phyloP scores from a whole-genome alignment of 2,329 filamentous ascomycete genomes.

The Myriosclerotinia scirpicola region DNA sequence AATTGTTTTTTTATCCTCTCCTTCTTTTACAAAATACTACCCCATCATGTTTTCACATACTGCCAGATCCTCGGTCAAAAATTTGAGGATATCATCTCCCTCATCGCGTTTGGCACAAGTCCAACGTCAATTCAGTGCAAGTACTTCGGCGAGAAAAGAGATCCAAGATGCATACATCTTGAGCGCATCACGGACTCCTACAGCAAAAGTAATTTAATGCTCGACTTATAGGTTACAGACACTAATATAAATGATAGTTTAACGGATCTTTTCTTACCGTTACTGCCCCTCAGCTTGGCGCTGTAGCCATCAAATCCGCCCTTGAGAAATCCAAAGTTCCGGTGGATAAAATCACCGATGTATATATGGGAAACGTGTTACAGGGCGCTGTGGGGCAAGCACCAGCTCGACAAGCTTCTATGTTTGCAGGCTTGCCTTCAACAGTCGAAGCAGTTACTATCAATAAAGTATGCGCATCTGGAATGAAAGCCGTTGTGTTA shows the following conservation, averaged over 20 bases:
- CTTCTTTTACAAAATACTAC: neutral
- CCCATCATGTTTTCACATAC: slow-evolving; percentile 39
- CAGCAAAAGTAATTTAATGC: slow-evolving; percentile 66
- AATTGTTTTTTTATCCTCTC: neutral
- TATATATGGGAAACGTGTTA: slow-evolving; percentile 97
- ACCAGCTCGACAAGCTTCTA: slow-evolving; percentile 84
- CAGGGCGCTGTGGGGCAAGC: slow-evolving; percentile 83
- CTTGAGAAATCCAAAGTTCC: slow-evolving; percentile 84
- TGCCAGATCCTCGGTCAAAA: slow-evolving; percentile 34
- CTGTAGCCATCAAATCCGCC: slow-evolving; percentile 88
- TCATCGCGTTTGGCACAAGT: slow-evolving; percentile 46
- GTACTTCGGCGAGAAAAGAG: slow-evolving; percentile 55
- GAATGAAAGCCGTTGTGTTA: slow-evolving; percentile 85
- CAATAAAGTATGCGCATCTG: slow-evolving; percentile 98
- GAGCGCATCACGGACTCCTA: slow-evolving; percentile 85
- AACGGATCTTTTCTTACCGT: slow-evolving; percentile 87
- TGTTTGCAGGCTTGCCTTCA: slow-evolving; percentile 83
- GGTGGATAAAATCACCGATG: slow-evolving; percentile 76
- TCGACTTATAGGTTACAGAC: neutral
- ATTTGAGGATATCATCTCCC: slow-evolving; percentile 29
- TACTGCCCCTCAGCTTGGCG: slow-evolving; percentile 82
- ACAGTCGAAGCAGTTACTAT: slow-evolving; percentile 85
- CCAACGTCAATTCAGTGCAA: slow-evolving; percentile 53
- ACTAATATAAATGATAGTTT: slow-evolving; percentile 60
- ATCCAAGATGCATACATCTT: slow-evolving; percentile 92